Conservation (phyloP, 1,139 yeast genomes). For the Candida buenavistaensis region DNA sequence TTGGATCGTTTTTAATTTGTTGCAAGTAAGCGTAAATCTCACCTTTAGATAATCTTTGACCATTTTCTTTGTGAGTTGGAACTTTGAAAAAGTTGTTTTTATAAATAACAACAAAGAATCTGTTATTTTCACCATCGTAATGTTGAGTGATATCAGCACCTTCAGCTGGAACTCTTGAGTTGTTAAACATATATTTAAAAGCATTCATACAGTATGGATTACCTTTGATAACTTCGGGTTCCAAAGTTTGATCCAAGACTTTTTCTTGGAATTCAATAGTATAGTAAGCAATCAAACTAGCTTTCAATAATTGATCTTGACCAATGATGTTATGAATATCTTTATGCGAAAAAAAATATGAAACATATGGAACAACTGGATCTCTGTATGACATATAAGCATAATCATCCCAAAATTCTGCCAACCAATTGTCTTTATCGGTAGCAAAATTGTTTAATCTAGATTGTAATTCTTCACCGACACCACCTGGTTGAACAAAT, state of each 20-base stretch:
- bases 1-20: conserved; percentile 44
- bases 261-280: conserved; percentile 56
- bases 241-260: conserved; percentile 60
- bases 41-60: conserved; percentile 55
- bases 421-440: conserved; percentile 82
- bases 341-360: conserved; percentile 86
- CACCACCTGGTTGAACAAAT: conserved; percentile 54
- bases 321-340: conserved; percentile 59
- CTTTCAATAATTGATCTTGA: conserved; percentile 72
- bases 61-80: conserved; percentile 60
- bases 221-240: conserved; percentile 79
- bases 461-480: conserved; percentile 67
- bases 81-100: conserved; percentile 85
- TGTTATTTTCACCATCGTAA: conserved; percentile 54
- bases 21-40: conserved; percentile 69
- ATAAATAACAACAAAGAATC: conserved; percentile 70
- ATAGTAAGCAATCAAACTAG: conserved; percentile 60
- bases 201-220: conserved; percentile 93
- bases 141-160: conserved; percentile 56
- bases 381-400: conserved; percentile 91
- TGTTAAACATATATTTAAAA: conserved; percentile 88
- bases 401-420: conserved; percentile 91
- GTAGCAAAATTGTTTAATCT: conserved; percentile 61
- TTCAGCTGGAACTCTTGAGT: conserved; percentile 73
- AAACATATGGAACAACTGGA: conserved; percentile 91